A percentile compares a stretch with the other conserved stretches of the same genome.
These are phyloP conservation scores for Plantago ovata DNA, from an alignment of 257 asterid genomes.

Conservation along the genomic window DNA sequence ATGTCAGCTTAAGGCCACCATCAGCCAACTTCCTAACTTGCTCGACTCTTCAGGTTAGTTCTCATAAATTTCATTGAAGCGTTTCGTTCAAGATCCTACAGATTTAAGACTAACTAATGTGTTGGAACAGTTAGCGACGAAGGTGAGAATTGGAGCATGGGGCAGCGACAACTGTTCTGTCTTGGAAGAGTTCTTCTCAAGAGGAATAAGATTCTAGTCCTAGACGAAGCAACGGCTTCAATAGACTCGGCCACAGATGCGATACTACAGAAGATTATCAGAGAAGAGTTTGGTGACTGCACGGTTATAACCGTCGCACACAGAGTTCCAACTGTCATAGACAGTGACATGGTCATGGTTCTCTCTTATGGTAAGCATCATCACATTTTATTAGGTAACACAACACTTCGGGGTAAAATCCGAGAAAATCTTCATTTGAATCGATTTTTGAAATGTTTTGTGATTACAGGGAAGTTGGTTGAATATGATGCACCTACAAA, in stretches of 20 bases:
- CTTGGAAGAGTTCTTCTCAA: slow-evolving; percentile 68
- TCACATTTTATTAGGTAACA: not conserved
- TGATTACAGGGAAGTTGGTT: slow-evolving; percentile 46
- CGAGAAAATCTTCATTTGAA: not conserved
- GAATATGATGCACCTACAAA: slow-evolving; percentile 62
- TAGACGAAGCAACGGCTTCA: slow-evolving; percentile 92
- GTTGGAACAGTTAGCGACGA: slow-evolving; percentile 64
- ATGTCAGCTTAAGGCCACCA: slow-evolving; percentile 68
- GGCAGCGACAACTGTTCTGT: slow-evolving; percentile 86
- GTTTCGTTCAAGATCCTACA: not conserved
- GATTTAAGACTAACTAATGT: not conserved
- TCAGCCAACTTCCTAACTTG: slow-evolving; percentile 54
- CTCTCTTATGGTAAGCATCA: slow-evolving; percentile 55
- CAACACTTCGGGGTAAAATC: no score
- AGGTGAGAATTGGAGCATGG: slow-evolving; percentile 94
- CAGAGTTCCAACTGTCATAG: slow-evolving; percentile 82
- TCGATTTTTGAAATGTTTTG: not conserved
- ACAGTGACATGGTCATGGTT: slow-evolving; percentile 78
- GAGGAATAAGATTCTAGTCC: slow-evolving; percentile 61
- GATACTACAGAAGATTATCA: slow-evolving; percentile 60
- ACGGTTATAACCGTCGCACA: slow-evolving; percentile 79
- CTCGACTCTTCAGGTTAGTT: slow-evolving; percentile 62
- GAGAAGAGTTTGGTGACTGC: slow-evolving; percentile 62
- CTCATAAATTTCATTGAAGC: no score
- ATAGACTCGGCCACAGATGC: slow-evolving; percentile 80